phyloP scores from a whole-genome alignment of 371 early-diverging fungal genomes.

The Mortierella sp. region DNA sequence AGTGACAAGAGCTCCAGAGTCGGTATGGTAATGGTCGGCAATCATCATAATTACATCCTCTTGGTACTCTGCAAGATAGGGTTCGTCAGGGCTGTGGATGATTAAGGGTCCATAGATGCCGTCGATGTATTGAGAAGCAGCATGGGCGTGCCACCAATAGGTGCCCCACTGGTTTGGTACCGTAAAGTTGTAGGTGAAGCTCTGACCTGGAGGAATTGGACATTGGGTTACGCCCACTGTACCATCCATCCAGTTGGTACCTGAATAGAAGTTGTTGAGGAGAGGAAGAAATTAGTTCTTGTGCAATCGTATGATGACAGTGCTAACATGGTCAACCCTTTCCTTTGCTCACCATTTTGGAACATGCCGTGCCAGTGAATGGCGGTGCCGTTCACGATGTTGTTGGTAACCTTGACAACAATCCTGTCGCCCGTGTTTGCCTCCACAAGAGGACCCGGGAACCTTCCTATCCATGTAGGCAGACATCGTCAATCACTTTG shows the following conservation, averaged over 20 bases:
- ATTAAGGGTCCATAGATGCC: conserved; percentile 59
- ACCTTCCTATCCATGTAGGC: conserved; percentile 32
- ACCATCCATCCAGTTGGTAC: conserved; percentile 57
- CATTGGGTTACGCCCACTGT: conserved; percentile 52
- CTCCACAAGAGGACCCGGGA: conserved; percentile 61
- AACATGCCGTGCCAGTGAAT: conserved; percentile 62
- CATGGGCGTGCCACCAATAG: conserved; percentile 63
- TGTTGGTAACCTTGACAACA: conserved; percentile 60
- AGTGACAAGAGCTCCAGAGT: conserved; percentile 49
- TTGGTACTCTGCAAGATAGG: conserved; percentile 51
- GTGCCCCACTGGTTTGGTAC: conserved; percentile 59
- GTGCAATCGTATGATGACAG: neutral
- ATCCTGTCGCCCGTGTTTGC: conserved; percentile 61
- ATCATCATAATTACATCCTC: conserved; percentile 61
- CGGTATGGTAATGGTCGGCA: conserved; percentile 58
- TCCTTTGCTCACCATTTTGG: conserved; percentile 40
- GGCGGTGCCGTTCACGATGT: conserved; percentile 49
- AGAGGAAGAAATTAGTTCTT: neutral
- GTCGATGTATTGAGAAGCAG: conserved; percentile 58
- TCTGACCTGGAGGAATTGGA: conserved; percentile 46
- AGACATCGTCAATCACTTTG: neutral
- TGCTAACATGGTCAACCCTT: too few species aligned
- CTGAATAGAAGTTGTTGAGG: neutral
- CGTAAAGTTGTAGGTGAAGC: conserved; percentile 56
- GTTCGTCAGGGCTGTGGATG: conserved; percentile 62